Conservation (phyloP, 2,329 filamentous ascomycete species). For the Venturiaceae sp. region DNA sequence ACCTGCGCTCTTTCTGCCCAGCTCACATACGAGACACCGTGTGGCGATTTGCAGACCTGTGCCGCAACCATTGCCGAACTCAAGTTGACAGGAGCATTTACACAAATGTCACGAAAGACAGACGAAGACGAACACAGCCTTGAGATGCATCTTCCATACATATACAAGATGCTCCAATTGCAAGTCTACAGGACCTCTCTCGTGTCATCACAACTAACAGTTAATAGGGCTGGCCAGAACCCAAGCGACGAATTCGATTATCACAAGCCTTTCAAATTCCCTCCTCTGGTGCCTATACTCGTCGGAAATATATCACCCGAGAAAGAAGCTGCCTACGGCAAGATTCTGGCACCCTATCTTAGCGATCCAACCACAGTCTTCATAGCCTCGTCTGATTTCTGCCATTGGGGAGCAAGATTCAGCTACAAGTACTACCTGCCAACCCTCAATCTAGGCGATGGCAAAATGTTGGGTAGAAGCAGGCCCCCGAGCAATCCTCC, state of each 20-base stretch:
- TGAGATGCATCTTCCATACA: slow-evolving; percentile 93
- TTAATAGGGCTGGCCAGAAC: too few relatives aligned
- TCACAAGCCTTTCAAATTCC: slow-evolving; percentile 48
- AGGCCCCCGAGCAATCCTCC: slow-evolving; percentile 37
- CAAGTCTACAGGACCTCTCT: slow-evolving; percentile 15
- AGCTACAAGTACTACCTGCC: slow-evolving; percentile 71
- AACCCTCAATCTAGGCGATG: slow-evolving; percentile 24
- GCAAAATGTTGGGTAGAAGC: slow-evolving; percentile 14
- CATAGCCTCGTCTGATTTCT: slow-evolving; percentile 90
- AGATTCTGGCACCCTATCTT: slow-evolving; percentile 68
- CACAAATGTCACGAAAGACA: slow-evolving; percentile 51
- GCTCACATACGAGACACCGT: slow-evolving; percentile 60
- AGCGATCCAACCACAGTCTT: slow-evolving; percentile 68
- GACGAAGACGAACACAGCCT: slow-evolving; percentile 87
- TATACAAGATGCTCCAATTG: slow-evolving; percentile 65
- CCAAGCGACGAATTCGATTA: background rate
- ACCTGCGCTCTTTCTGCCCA: slow-evolving; percentile 70
- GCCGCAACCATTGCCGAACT: slow-evolving; percentile 48
- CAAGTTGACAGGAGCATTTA: slow-evolving; percentile 44
- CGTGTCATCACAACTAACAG: background rate
- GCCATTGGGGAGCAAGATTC: slow-evolving; percentile 86
- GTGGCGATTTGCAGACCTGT: slow-evolving; percentile 61
- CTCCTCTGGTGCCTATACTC: slow-evolving; percentile 74
- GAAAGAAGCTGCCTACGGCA: slow-evolving; percentile 60
- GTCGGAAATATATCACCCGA: slow-evolving; percentile 61